Evolutionary conservation across 2,329 filamentous ascomycete genomes (phyloP).

Genomic region (Aureobasidium sp.): DNA sequence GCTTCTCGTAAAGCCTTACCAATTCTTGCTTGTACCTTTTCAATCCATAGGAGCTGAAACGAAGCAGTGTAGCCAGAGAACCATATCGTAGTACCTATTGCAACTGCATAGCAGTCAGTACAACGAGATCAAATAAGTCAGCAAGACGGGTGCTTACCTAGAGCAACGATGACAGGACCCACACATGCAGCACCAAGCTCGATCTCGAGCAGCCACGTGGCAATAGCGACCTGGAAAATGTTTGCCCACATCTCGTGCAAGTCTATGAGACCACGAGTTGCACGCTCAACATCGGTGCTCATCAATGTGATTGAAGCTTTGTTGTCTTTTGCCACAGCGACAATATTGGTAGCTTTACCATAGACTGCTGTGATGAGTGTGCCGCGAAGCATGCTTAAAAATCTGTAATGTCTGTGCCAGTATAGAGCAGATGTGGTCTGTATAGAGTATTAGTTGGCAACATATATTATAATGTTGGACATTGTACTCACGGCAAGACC

Average conservation of each 20-base stretch:
- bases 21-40: constrained; percentile 4
- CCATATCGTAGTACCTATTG: background rate
- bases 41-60: constrained; percentile 11
- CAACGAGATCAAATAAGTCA: background rate
- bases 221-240: constrained; percentile 8
- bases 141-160: background rate
- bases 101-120: background rate
- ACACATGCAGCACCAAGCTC: constrained; percentile 11
- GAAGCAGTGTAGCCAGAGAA: constrained; percentile 1
- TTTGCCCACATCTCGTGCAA: constrained; percentile 14
- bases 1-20: constrained; percentile 14
- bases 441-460: background rate
- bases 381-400: constrained; percentile 5
- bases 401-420: constrained; percentile 8
- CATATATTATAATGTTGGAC: background rate
- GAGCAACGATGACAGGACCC: constrained; percentile 8
- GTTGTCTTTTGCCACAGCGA: background rate
- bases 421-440: constrained; percentile 6
- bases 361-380: constrained; percentile 9
- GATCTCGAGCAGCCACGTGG: background rate
- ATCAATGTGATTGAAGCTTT: constrained; percentile 4
- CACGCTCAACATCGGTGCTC: constrained; percentile 10
- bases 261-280: background rate
- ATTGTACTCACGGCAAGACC: constrained; percentile 17
- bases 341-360: background rate